Percentiles rank a stretch among this genome's conserved stretches.
Conservation (phyloP, 495 filamentous ascomycete genomes). For the Penicillium egyptiacum region DNA sequence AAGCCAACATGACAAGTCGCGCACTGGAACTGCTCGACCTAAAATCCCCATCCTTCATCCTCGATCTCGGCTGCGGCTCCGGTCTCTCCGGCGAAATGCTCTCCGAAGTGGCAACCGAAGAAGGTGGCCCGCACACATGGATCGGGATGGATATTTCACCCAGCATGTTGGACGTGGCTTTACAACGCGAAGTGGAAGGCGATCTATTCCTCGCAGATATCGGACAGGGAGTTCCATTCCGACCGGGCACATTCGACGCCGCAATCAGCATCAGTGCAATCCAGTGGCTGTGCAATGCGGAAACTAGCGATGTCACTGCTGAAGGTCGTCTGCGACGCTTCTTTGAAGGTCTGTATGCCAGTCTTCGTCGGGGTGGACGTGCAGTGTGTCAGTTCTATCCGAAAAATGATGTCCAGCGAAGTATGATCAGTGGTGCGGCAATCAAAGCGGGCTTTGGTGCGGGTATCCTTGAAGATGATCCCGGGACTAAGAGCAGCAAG, state of each 20-base stretch:
- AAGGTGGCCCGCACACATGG: constrained; percentile 88
- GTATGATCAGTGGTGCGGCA: constrained; percentile 86
- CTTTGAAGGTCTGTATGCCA: constrained; percentile 88
- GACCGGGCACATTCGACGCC: constrained; percentile 89
- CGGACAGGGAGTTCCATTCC: constrained; percentile 92
- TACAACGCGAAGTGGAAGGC: constrained; percentile 88
- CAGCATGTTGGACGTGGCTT: constrained; percentile 87
- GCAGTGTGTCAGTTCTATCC: constrained; percentile 98
- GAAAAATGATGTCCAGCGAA: constrained; percentile 86
- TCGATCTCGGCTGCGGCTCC: constrained; percentile 93
- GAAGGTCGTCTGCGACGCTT: constrained; percentile 76
- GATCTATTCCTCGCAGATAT: constrained; percentile 91
- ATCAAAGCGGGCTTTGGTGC: constrained; percentile 94
- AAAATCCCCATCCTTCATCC: constrained; percentile 75
- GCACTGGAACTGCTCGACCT: constrained; percentile 89
- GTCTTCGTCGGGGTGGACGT: constrained; percentile 77
- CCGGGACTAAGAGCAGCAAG: constrained; percentile 92
- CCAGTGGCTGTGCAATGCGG: constrained; percentile 97
- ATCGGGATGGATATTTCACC: constrained; percentile 93
- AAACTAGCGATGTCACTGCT: constrained; percentile 76
- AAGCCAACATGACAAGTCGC: constrained; percentile 89
- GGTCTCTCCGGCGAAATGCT: constrained; percentile 94
- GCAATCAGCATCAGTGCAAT: constrained; percentile 92
- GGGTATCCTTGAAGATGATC: constrained; percentile 91
- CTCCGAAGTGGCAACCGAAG: constrained; percentile 59